Conservation (phyloP, 768 basidiomycete genomes). For the Pleurotus citrinopileatus region DNA sequence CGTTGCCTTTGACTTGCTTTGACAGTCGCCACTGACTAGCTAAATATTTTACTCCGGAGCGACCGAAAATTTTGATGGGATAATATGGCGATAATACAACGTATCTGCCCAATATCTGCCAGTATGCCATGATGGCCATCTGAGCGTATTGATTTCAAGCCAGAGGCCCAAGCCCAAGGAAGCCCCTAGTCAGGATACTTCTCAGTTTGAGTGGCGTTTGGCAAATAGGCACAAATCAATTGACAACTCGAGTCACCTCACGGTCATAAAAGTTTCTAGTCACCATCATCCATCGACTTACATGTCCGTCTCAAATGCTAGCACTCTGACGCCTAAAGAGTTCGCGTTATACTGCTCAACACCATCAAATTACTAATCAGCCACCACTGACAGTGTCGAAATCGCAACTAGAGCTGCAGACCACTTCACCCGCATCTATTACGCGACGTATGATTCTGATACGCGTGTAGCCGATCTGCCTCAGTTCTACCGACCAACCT, state of each 20-base stretch:
- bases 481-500: slow-evolving; percentile 75
- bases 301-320: slow-evolving; percentile 20
- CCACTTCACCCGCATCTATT: slow-evolving; percentile 80
- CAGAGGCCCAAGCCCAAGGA: too few species aligned
- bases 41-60: too few species aligned
- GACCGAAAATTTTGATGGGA: too few species aligned
- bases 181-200: background rate
- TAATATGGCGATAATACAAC: too few species aligned
- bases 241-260: background rate
- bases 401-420: slow-evolving; percentile 84
- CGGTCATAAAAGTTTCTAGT: background rate
- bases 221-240: background rate
- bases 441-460: slow-evolving; percentile 76
- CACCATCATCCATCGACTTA: slow-evolving; percentile 9
- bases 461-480: slow-evolving; percentile 76
- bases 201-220: background rate
- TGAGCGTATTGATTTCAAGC: too few species aligned
- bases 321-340: slow-evolving; percentile 54
- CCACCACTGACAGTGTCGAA: slow-evolving; percentile 57
- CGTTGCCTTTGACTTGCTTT: too few species aligned
- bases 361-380: slow-evolving; percentile 18
- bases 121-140: too few species aligned
- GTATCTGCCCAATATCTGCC: too few species aligned
- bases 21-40: too few species aligned
- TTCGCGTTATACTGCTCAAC: slow-evolving; percentile 27